Evolutionary conservation across 305 asterid species (phyloP).

Genomic region (Solanum hybrid): DNA sequence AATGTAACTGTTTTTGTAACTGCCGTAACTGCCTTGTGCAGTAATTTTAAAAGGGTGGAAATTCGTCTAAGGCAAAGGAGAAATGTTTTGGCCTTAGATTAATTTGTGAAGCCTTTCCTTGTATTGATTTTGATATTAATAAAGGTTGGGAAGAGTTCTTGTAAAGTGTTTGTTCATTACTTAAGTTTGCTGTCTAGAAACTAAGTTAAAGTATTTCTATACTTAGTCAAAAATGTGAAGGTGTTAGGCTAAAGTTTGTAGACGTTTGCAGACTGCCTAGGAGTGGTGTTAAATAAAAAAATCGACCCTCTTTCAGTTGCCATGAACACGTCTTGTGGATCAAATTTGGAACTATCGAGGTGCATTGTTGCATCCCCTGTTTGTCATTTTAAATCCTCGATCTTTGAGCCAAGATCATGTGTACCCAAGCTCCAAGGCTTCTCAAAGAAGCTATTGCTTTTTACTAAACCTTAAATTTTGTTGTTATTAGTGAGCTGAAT

Average conservation of each 20-base stretch:
- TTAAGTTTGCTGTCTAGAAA: no score
- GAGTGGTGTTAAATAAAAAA: no score
- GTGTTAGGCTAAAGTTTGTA: no score
- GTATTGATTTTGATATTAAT: no score
- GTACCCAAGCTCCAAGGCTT: conserved; percentile 15
- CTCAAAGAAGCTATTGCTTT: conserved; percentile 16
- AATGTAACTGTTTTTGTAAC: no score
- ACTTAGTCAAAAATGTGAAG: no score
- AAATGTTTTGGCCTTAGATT: neutral
- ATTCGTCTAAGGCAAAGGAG: neutral
- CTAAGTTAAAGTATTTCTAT: no score
- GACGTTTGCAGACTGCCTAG: no score
- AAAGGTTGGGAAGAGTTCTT: neutral
- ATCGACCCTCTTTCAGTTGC: neutral
- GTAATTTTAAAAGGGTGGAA: no score
- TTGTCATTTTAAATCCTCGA: conserved; percentile 4
- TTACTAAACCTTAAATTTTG: neutral
- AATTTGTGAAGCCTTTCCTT: neutral
- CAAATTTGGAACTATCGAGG: conserved; percentile 30
- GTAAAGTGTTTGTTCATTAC: no score
- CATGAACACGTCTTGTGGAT: conserved; percentile 41
- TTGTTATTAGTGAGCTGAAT: no score
- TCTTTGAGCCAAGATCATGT: conserved; percentile 11
- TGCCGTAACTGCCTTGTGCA: neutral
- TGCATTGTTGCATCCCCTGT: conserved; percentile 15